phyloP scores from a whole-genome alignment of 345 rosid species.

The Lenwebbia sp. region DNA sequence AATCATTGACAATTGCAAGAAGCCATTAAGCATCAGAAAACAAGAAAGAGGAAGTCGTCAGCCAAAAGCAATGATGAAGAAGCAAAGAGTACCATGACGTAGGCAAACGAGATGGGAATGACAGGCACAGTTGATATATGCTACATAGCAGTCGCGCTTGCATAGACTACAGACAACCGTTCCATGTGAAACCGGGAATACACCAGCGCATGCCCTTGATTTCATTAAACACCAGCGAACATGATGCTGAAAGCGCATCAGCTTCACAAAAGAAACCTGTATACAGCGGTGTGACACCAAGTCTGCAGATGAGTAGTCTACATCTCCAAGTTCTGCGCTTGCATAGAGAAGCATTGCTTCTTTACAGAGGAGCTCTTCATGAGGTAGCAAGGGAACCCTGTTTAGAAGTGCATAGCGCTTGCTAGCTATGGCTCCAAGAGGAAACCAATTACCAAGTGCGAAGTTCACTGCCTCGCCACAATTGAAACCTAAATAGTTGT shows the following conservation, averaged over 20 bases:
- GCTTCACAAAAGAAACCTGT: conserved; percentile 64
- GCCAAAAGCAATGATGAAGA: not conserved
- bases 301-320: conserved; percentile 40
- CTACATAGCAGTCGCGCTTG: conserved; percentile 88
- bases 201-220: conserved; percentile 47
- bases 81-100: conserved; percentile 59
- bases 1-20: not conserved
- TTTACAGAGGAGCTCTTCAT: conserved; percentile 90
- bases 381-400: conserved; percentile 91
- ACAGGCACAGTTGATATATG: conserved; percentile 69
- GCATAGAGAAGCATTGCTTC: conserved; percentile 79
- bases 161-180: conserved; percentile 81
- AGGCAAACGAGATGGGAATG: conserved; percentile 62
- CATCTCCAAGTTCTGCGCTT: conserved; percentile 43
- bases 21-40: not conserved
- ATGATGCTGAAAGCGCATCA: conserved; percentile 71
- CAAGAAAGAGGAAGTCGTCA: not conserved
- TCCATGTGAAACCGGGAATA: conserved; percentile 39
- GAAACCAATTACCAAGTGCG: conserved; percentile 97
- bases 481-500: conserved; percentile 63
- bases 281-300: conserved; percentile 40
- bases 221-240: conserved; percentile 76
- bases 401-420: conserved; percentile 84
- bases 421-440: conserved; percentile 89
- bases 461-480: conserved; percentile 99